Evolutionary conservation across 495 filamentous ascomycete species (phyloP).

Genomic region (Chlorociboria aeruginascens): DNA sequence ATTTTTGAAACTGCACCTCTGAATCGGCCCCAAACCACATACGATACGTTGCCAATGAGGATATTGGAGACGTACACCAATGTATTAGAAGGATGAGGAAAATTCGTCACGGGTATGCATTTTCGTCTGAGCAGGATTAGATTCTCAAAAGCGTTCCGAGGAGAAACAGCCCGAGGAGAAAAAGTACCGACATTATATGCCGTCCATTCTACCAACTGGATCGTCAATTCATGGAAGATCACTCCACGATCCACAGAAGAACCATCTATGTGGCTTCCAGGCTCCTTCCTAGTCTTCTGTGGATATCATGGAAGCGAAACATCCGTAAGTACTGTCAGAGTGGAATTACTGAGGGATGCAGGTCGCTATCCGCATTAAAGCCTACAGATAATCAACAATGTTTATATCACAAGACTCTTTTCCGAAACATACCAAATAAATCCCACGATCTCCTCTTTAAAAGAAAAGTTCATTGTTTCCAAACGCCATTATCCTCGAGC

Average conservation of each 20-base stretch:
- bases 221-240: slow-evolving; percentile 47
- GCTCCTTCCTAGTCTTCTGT: slow-evolving; percentile 23
- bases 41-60: slow-evolving; percentile 46
- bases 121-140: slow-evolving; percentile 32
- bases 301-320: slow-evolving; percentile 39
- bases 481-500: slow-evolving; percentile 44
- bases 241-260: slow-evolving; percentile 36
- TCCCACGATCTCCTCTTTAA: slow-evolving; percentile 46
- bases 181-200: slow-evolving; percentile 32
- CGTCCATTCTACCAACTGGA: slow-evolving; percentile 46
- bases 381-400: too few relatives aligned
- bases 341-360: slow-evolving; percentile 44
- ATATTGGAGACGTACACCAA: slow-evolving; percentile 50
- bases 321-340: slow-evolving; percentile 43
- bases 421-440: slow-evolving; percentile 37
- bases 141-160: not conserved
- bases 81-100: slow-evolving; percentile 42
- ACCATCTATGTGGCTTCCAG: slow-evolving; percentile 19
- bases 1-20: slow-evolving; percentile 32
- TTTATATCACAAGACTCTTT: too few relatives aligned
- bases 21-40: slow-evolving; percentile 29
- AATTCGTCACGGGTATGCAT: slow-evolving; percentile 47
- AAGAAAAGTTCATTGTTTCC: slow-evolving; percentile 45
- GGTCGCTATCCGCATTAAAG: slow-evolving; percentile 48
- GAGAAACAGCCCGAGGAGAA: not conserved